Base-by-base conservation (phyloP, 2,329 filamentous ascomycete genomes). In the Arthroderma sp. region DNA sequence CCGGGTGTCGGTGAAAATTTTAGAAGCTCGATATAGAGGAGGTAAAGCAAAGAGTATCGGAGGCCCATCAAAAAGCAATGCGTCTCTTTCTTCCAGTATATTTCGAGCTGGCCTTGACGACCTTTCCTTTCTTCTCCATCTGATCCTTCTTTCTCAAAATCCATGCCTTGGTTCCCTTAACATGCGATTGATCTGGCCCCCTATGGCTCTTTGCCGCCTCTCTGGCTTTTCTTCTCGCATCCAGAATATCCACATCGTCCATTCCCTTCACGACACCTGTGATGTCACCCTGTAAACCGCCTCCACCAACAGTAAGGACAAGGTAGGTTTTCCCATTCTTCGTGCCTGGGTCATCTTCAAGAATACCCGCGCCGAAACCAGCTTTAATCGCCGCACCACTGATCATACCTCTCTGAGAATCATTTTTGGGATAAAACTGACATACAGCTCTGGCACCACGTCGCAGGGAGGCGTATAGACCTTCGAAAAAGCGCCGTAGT, bases 371-470 rank as follows among this genome's bases (percentile, higher is more conserved):
- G 52, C 93, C 91, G 66, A 98, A 98, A 0, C 93, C 93, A 1
- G 93, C 93, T 68, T 87, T 90, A 60, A 97, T 86, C 0, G 93
- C 93, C 0, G 93, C 93, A 59, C 82, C 80, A 55, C 85, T 88
- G 64, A 98, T 95, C 91, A 98, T 95, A 67, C 81, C 83, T 67
- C 91, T 82, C 75, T 98, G 93, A 61, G 82, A 79, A 64, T 94
- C 87, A 70, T 98, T 97, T 75, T 95, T 95, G 2, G 93, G 93
- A 70, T 98, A 98, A 72, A 98, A 98, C 68, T 98, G 93, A 69
- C 91, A 95, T 13, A 97, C 91, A 0, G 93, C 93, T 38, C 89
- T 81, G 0, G 89, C 93, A 4, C 93, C 93, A 19, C 93, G 79
- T 62, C 84, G 83, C 61, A 98, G 74, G 60, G 84, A 84, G 0